Evolutionary conservation across 1,284 basidiomycete genomes (phyloP).

Genomic region (Trichosporon sp.): DNA sequence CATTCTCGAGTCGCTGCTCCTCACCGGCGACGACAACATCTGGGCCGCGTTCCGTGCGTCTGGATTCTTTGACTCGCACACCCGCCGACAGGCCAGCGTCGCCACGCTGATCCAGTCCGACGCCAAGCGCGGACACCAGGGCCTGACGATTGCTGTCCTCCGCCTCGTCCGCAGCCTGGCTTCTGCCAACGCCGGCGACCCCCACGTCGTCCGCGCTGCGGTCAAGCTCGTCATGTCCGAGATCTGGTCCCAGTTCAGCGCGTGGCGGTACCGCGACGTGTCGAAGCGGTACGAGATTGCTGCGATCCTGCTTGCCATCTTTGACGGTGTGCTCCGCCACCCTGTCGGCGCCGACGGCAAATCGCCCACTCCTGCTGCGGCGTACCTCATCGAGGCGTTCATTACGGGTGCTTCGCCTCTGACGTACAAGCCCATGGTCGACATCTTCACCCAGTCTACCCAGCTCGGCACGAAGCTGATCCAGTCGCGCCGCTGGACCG

Average conservation of each 20-base stretch:
- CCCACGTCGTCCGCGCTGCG: slow-evolving; percentile 41
- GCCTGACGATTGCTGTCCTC: slow-evolving; percentile 41
- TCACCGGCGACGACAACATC: slow-evolving; percentile 35
- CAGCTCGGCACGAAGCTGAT: slow-evolving; percentile 36
- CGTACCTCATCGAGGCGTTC: slow-evolving; percentile 43
- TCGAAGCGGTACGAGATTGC: slow-evolving; percentile 44
- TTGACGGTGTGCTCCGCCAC: slow-evolving; percentile 41
- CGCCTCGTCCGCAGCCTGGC: slow-evolving; percentile 44
- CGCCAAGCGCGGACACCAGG: slow-evolving; percentile 41
- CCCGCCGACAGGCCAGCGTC: slow-evolving; percentile 39
- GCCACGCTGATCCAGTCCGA: slow-evolving; percentile 41
- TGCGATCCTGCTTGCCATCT: slow-evolving; percentile 37
- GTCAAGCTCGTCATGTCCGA: slow-evolving; percentile 44
- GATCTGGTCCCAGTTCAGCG: slow-evolving; percentile 46
- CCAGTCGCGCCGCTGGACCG: slow-evolving; percentile 34
- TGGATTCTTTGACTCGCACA: slow-evolving; percentile 45
- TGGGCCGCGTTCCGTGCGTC: slow-evolving; percentile 45
- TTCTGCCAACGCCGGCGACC: slow-evolving; percentile 30
- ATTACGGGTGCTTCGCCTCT: slow-evolving; percentile 43
- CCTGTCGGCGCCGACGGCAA: slow-evolving; percentile 35
- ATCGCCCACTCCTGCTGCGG: slow-evolving; percentile 37
- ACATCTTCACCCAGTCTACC: slow-evolving; percentile 43
- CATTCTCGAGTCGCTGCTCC: slow-evolving; percentile 42
- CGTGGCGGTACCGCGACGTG: slow-evolving; percentile 47
- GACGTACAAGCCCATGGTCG: slow-evolving; percentile 49